Conservation (phyloP, 2,329 filamentous ascomycete genomes). For the Penicillium sp. region DNA sequence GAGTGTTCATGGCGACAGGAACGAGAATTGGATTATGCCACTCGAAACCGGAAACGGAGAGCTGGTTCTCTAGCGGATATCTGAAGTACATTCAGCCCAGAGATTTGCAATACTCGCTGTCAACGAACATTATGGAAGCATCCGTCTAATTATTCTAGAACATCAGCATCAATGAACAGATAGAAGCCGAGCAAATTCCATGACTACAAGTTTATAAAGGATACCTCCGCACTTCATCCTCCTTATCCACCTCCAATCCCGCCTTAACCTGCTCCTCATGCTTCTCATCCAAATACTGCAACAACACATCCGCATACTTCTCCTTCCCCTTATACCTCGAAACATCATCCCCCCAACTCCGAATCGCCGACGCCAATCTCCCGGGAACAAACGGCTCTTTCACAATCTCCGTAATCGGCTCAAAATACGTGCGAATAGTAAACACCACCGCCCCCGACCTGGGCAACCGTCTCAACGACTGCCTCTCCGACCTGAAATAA, state of each 20-base stretch:
- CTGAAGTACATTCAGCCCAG: neutral
- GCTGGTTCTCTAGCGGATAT: slow-evolving; percentile 13
- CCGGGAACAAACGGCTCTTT: slow-evolving; percentile 77
- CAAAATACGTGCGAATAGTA: slow-evolving; percentile 79
- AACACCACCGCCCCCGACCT: slow-evolving; percentile 65
- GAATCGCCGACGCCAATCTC: slow-evolving; percentile 71
- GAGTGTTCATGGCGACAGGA: slow-evolving; percentile 75
- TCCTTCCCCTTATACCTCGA: slow-evolving; percentile 76
- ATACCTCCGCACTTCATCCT: slow-evolving; percentile 64
- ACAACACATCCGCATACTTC: slow-evolving; percentile 69
- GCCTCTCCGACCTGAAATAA: slow-evolving; percentile 75
- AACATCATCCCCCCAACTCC: slow-evolving; percentile 81
- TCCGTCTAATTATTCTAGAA: neutral
- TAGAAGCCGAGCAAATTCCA: neutral
- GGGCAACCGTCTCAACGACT: slow-evolving; percentile 66
- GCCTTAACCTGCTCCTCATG: slow-evolving; percentile 71
- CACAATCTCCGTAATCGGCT: slow-evolving; percentile 67
- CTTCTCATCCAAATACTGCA: slow-evolving; percentile 75
- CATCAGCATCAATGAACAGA: neutral
- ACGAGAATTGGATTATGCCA: slow-evolving; percentile 62
- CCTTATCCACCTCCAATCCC: slow-evolving; percentile 64
- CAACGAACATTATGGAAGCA: neutral
- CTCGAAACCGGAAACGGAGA: slow-evolving; percentile 34
- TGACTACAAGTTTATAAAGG: slow-evolving; percentile 51
- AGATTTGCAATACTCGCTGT: neutral